Base-by-base conservation (phyloP, 2,329 filamentous ascomycete genomes). In the Diaporthe ilicicola region DNA sequence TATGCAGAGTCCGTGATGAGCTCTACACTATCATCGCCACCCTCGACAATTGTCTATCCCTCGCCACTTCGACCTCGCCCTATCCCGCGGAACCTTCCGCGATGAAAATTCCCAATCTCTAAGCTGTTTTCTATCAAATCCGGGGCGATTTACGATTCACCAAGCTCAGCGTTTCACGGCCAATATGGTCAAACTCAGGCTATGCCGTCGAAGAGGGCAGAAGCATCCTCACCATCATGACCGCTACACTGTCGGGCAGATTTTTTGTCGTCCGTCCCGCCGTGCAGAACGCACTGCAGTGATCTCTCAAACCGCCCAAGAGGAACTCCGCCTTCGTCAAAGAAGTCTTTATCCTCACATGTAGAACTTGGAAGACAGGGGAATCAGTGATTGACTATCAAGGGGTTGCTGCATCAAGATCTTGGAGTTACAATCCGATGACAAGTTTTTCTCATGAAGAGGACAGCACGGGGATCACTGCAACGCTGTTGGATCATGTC, bases 21-120 rank as follows among this genome's bases (percentile, higher is more conserved):
- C 44, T 64, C 44, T 37, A 42, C 59, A 15, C 59, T 29, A 19
- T 64, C 42, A 24, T 64, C 59, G 24, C 59, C 42, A 13, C 27
- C 59, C 4, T 64, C 59, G 17, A 64, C 59, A 10, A 64, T 64
- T 48, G 59, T 64, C 29, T 64, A 64, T 19, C 6, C 59, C 22
- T 64, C 59, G 22, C 42, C 59, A 17, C 59, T 64, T 13, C 42
- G 42, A 64, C 59, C 59, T 64, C 59, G 59, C 32, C 59, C 59
- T 17, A 29, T 19, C 44, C 34, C 19, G 24, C 12, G 59, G 22
- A 32, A 19, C 24, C 27, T 29, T 4, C 29, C 59, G 19, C 59
- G 59, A 37, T 64, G 44, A 64, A n/a, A 17, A 5, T 1, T 19
- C 12, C 15, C 15, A 9, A 4, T n/a, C 19, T 55, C 27, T 46